A percentile compares a stretch with the other conserved stretches of the same genome.
Conservation (phyloP, 352 stramenopile genomes). For the Globisporangium carolinianum region DNA sequence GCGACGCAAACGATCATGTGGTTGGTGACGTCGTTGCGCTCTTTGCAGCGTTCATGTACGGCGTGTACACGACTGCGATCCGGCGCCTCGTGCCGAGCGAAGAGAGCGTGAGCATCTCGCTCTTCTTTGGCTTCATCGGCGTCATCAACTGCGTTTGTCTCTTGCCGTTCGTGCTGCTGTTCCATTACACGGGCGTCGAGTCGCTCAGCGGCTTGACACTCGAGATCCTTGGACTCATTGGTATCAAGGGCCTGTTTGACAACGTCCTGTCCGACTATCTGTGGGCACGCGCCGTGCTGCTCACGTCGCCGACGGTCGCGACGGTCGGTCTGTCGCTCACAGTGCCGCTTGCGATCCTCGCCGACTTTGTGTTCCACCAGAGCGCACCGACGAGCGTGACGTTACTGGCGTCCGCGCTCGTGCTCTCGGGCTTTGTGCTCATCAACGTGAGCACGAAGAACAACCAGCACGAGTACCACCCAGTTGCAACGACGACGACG, state of each 20-base stretch:
- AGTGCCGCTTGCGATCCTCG: slow-evolving; percentile 93
- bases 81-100: slow-evolving; percentile 74
- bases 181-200: slow-evolving; percentile 67
- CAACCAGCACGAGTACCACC: slow-evolving; percentile 52
- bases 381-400: slow-evolving; percentile 42
- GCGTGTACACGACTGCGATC: slow-evolving; percentile 91
- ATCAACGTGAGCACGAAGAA: slow-evolving; percentile 46
- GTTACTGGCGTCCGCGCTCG: slow-evolving; percentile 52
- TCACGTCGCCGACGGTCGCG: slow-evolving; percentile 95
- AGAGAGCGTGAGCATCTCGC: slow-evolving; percentile 84
- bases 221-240: slow-evolving; percentile 82
- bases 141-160: slow-evolving; percentile 83
- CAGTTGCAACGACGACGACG: slow-evolving; percentile 13
- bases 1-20: slow-evolving; percentile 27
- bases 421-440: slow-evolving; percentile 75
- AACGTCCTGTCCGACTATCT: slow-evolving; percentile 95
- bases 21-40: slow-evolving; percentile 65
- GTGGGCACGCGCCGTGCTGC: slow-evolving; percentile 92
- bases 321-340: slow-evolving; percentile 95
- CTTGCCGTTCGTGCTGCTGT: slow-evolving; percentile 44
- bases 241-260: slow-evolving; percentile 90
- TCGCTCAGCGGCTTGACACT: slow-evolving; percentile 53
- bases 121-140: slow-evolving; percentile 96
- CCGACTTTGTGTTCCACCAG: slow-evolving; percentile 77
- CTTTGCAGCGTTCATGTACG: slow-evolving; percentile 88